Evolutionary conservation across 345 rosid genomes (phyloP).

Genomic region (Bruguiera sexangula): DNA sequence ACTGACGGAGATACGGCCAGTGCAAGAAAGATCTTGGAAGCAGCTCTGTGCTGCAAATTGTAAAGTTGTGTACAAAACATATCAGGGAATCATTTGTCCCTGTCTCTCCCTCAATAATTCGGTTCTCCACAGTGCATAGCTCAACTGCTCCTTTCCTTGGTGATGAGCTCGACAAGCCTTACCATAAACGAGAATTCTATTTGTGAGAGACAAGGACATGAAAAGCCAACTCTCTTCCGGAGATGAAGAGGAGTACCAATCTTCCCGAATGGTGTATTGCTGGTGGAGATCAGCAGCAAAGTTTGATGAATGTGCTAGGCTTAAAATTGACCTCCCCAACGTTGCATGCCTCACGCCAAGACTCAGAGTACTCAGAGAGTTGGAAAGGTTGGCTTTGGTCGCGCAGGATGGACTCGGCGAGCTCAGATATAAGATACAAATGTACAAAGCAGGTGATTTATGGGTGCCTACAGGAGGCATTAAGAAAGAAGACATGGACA

Average conservation of each 20-base stretch:
- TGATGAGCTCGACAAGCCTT: too few relatives aligned
- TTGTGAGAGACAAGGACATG: slow-evolving; percentile 20
- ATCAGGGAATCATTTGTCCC: not conserved
- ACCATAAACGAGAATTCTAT: not conserved
- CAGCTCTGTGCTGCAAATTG: not conserved
- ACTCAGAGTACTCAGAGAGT: slow-evolving; percentile 42
- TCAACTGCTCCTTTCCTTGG: too few relatives aligned
- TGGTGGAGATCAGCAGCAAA: slow-evolving; percentile 57
- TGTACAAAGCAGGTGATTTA: slow-evolving; percentile 53
- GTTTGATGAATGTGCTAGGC: slow-evolving; percentile 37
- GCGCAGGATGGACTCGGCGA: slow-evolving; percentile 52
- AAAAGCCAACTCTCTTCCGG: slow-evolving; percentile 31
- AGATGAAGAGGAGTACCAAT: slow-evolving; percentile 34
- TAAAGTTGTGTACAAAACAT: not conserved
- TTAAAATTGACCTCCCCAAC: slow-evolving; percentile 30
- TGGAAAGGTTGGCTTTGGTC: slow-evolving; percentile 53
- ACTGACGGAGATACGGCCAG: not conserved
- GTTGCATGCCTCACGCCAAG: slow-evolving; percentile 41
- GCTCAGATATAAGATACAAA: slow-evolving; percentile 47
- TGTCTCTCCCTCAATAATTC: not conserved
- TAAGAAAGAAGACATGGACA: slow-evolving; percentile 45
- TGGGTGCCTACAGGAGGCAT: slow-evolving; percentile 60
- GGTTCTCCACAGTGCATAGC: not conserved
- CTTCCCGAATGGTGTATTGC: slow-evolving; percentile 20
- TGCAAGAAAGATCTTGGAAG: slow-evolving; percentile 30